Conservation (phyloP, 257 asterid species). For the Solanum rostratum region DNA sequence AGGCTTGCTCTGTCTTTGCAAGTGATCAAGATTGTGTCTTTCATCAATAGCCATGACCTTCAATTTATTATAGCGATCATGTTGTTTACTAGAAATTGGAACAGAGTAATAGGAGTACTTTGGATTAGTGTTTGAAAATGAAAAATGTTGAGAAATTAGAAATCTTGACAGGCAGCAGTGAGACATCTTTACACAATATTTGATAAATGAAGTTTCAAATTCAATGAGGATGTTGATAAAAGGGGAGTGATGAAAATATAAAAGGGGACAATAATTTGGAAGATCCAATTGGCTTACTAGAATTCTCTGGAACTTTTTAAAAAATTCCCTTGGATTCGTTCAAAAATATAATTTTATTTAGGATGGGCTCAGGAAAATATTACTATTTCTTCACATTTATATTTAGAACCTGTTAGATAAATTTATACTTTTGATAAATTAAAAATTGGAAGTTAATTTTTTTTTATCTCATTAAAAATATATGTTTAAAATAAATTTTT, state of each 20-base stretch:
- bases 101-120: neutral
- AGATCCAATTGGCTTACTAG: neutral
- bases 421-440: no score
- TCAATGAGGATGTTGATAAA: neutral
- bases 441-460: no score
- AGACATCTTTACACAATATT: conserved; percentile 20
- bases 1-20: conserved; percentile 27
- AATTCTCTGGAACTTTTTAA: neutral
- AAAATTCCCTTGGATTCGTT: neutral
- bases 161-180: conserved; percentile 25
- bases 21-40: conserved; percentile 31
- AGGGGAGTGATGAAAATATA: neutral
- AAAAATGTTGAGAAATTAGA: conserved; percentile 9
- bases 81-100: neutral
- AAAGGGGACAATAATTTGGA: neutral
- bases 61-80: neutral
- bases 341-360: neutral
- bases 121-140: neutral
- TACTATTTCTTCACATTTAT: neutral
- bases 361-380: neutral
- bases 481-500: no score
- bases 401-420: neutral
- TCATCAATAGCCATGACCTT: conserved; percentile 26
- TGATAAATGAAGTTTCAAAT: neutral
- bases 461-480: no score